Evolutionary conservation across 2,329 filamentous ascomycete species (phyloP).

Genomic region (Fusarium incarnatum): DNA sequence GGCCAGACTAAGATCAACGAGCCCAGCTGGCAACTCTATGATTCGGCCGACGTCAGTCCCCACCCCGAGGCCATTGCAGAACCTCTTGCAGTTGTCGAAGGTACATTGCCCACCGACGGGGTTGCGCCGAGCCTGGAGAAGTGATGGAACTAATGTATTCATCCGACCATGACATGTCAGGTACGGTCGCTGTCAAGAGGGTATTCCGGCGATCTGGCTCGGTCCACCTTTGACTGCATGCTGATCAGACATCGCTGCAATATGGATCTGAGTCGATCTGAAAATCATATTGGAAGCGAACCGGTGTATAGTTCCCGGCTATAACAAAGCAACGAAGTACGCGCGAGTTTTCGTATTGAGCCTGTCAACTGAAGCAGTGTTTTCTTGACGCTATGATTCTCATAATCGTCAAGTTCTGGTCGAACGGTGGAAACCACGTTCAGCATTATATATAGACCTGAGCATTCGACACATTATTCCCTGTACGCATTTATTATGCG

Average conservation of each 20-base stretch:
- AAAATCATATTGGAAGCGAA: not conserved
- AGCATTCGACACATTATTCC: not conserved
- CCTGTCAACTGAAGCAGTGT: not conserved
- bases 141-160: conserved; percentile 50
- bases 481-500: not conserved
- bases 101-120: conserved; percentile 59
- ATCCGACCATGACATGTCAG: conserved; percentile 33
- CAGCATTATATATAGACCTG: not conserved
- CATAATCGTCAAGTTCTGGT: not conserved
- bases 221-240: conserved; percentile 27
- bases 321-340: not conserved
- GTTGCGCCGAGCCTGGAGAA: conserved; percentile 65
- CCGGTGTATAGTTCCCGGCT: not conserved
- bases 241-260: not conserved
- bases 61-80: conserved; percentile 34
- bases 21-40: conserved; percentile 71
- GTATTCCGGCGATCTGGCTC: conserved; percentile 21
- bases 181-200: conserved; percentile 17
- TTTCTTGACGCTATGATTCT: not conserved
- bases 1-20: conserved; percentile 75
- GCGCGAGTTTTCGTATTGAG: too few species aligned
- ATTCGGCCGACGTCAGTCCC: conserved; percentile 36
- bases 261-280: not conserved
- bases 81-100: conserved; percentile 49
- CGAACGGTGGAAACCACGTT: not conserved